A percentile compares a stretch with the other conserved stretches of the same genome.
Conservation (phyloP, 306 rosid species). For the Hippophae gyantsensis region DNA sequence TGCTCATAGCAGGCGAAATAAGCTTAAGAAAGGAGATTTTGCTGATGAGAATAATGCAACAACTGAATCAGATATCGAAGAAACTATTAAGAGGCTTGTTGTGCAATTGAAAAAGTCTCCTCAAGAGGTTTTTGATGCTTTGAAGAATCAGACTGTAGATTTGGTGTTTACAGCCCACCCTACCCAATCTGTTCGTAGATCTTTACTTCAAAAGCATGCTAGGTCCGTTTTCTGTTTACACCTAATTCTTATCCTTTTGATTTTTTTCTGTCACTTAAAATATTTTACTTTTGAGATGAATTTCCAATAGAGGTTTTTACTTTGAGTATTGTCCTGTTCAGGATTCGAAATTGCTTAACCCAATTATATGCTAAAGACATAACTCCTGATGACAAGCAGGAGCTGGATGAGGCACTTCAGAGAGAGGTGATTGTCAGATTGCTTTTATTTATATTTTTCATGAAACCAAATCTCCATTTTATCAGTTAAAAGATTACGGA, state of each 20-base stretch:
- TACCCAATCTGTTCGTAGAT: conserved; percentile 90
- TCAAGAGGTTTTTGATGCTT: conserved; percentile 89
- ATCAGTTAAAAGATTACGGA: no score
- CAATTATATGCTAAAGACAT: conserved; percentile 81
- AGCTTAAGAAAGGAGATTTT: conserved; percentile 83
- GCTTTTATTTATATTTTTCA: conserved; percentile 4
- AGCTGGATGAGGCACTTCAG: conserved; percentile 91
- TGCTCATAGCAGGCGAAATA: conserved; percentile 74
- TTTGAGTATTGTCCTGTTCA: conserved; percentile 15
- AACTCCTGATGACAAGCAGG: conserved; percentile 98
- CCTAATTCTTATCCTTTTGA: not conserved
- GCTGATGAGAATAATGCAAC: conserved; percentile 81
- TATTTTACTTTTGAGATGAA: not conserved
- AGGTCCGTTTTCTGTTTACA: conserved; percentile 42
- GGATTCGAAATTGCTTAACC: conserved; percentile 73
- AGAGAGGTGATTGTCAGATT: conserved; percentile 62
- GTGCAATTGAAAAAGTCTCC: conserved; percentile 67
- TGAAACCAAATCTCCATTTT: not conserved
- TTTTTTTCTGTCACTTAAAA: not conserved
- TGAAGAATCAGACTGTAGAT: conserved; percentile 93
- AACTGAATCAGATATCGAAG: conserved; percentile 95
- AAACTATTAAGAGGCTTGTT: conserved; percentile 89
- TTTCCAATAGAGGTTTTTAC: conserved; percentile 1
- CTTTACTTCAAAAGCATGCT: conserved; percentile 96
- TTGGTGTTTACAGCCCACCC: conserved; percentile 98